A percentile compares a stretch with the other conserved stretches of the same genome.
Conservation (phyloP, 768 basidiomycete species). For the Phanerochaete carnosa region DNA sequence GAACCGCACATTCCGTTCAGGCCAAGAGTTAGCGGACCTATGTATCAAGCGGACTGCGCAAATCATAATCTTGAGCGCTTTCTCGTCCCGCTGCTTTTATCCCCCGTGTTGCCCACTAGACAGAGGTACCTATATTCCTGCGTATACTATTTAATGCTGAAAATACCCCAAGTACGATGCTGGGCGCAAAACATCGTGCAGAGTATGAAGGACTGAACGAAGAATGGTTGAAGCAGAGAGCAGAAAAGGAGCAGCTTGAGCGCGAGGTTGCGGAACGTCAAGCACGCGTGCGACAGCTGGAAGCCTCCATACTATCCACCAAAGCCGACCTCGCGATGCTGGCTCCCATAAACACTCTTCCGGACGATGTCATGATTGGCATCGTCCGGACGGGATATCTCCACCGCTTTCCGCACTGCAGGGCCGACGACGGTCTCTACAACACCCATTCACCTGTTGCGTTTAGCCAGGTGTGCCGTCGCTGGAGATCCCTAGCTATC, state of each 20-base stretch:
- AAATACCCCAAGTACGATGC: no score
- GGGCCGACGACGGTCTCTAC: not conserved
- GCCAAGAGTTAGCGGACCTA: no score
- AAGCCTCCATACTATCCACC: not conserved
- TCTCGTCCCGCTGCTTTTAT: no score
- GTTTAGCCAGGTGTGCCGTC: not conserved
- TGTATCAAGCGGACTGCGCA: no score
- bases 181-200: not conserved
- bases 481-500: not conserved
- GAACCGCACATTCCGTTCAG: no score
- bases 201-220: not conserved
- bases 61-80: no score
- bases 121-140: no score
- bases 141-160: no score
- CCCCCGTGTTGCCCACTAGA: no score
- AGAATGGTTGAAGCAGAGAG: not conserved
- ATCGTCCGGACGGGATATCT: not conserved
- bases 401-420: not conserved
- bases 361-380: not conserved
- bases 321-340: not conserved
- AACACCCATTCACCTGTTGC: not conserved
- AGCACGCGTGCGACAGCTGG: not conserved
- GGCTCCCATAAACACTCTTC: not conserved
- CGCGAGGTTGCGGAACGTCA: not conserved
- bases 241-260: not conserved